Conservation (phyloP, 2,329 filamentous ascomycete species). For the Scedosporium dehoogii region DNA sequence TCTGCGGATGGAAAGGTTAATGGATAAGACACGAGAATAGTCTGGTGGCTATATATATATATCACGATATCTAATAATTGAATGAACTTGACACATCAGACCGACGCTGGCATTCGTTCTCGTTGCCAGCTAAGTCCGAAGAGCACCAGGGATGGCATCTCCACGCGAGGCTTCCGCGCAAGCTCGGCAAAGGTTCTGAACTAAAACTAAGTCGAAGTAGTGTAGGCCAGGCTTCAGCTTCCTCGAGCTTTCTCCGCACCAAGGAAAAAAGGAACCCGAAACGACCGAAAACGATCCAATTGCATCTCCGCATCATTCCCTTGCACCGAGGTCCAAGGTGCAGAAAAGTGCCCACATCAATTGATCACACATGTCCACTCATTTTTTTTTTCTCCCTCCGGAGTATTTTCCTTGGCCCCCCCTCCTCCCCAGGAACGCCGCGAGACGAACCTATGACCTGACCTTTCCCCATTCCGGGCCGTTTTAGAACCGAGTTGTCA, state of each 20-base stretch:
- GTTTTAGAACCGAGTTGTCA: not conserved
- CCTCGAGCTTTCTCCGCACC: not conserved
- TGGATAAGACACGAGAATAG: not conserved
- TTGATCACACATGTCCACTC: not conserved
- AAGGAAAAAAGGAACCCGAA: not conserved
- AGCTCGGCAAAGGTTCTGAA: too few relatives aligned
- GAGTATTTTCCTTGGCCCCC: not conserved
- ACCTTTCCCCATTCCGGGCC: not conserved
- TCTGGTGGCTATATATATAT: not conserved
- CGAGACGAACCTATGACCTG: not conserved
- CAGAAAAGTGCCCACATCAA: not conserved
- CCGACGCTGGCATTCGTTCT: too few relatives aligned
- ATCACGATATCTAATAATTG: not conserved
- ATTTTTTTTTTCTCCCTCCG: too few relatives aligned
- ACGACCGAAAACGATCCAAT: not conserved
- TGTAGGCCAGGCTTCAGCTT: not conserved
- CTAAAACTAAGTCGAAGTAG: too few relatives aligned
- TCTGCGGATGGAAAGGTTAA: too few relatives aligned
- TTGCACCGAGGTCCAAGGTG: conserved; percentile 6
- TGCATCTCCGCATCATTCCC: not conserved
- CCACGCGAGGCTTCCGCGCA: too few relatives aligned
- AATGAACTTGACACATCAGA: not conserved
- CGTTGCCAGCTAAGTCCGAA: too few relatives aligned
- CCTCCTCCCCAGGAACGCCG: not conserved
- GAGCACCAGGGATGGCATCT: too few relatives aligned